Conservation (phyloP, 768 basidiomycete genomes). For the Pleurotus ostreatus region DNA sequence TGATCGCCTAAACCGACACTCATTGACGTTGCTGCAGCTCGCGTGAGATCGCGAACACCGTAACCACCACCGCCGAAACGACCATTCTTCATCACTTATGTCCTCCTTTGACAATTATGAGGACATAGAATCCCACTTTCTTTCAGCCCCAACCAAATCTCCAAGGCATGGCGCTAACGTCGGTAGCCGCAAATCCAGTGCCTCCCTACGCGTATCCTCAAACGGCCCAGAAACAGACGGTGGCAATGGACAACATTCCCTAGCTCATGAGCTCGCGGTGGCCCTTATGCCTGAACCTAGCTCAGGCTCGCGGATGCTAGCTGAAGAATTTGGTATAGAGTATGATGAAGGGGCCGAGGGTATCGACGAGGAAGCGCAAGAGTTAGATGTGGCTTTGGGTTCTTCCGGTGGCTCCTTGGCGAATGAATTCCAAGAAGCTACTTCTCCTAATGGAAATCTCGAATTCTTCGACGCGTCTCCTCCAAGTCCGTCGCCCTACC, state of each 20-base stretch:
- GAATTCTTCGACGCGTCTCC: conserved; percentile 40
- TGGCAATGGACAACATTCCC: conserved; percentile 54
- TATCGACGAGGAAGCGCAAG: conserved; percentile 38
- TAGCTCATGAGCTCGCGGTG: conserved; percentile 84
- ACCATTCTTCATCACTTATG: background rate
- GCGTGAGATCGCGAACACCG: no score
- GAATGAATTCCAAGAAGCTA: conserved; percentile 18
- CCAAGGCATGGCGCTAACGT: background rate
- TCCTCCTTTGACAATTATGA: background rate
- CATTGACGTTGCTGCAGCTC: no score
- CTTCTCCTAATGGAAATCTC: conserved; percentile 23
- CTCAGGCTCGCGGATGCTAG: conserved; percentile 69
- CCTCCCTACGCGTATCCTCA: conserved; percentile 1
- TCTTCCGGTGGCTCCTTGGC: conserved; percentile 1
- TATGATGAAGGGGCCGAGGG: conserved; percentile 86
- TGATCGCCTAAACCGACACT: no score
- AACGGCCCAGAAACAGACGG: conserved; percentile 36
- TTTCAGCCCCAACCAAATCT: background rate
- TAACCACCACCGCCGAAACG: no score
- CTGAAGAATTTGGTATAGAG: conserved; percentile 88
- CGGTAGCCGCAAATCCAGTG: background rate
- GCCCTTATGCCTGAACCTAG: conserved; percentile 87
- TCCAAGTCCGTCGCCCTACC: conserved; percentile 30
- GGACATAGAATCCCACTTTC: background rate
- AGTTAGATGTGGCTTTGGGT: background rate